Base-by-base conservation (phyloP, 2,329 filamentous ascomycete species). In the Clarireedia paspali region DNA sequence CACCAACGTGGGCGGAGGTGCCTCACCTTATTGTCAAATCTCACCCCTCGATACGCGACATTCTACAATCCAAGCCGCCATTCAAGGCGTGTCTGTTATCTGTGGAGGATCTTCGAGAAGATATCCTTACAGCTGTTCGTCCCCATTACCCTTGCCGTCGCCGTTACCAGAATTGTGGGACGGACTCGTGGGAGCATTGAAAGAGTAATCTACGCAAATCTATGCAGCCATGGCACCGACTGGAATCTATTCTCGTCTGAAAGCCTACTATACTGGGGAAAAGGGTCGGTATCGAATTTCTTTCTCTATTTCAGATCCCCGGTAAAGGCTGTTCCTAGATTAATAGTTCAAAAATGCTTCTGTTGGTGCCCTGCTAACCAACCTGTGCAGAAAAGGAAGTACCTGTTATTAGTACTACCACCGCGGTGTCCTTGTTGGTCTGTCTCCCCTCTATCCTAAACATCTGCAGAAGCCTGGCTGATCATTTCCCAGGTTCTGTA, bases 401-500 rank as follows among this genome's bases (percentile, higher is more conserved):
- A n/a, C 65, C 67, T 6, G 56, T 57, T 10, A 56, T 69, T 44
- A 65, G 55, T 39, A 67, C 65, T 10, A 54, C 55, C 5, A 49
- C 56, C 17, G 66, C 67, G 0, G 55, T 67, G 23, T 47, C 55
- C 42, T 54, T 67, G 12, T 53, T 68, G 57, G 67, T 69, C 56
- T 47, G 56, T 30, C 5, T 30, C 39, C 23, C 27, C 24, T 9
- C 27, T 20, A 5, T 44, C 39, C 26, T n/a, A 24, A 26, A 15
- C n/a, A 7, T 38, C 45, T 12, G 10, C 34, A n/a, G 24, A 20
- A 48, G 42, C 26, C 20, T 38, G 6, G 23, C 15, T 49, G 39
- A 59, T 47, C 49, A 34, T 47, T 39, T 17, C 23, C 34, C 57
- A 88, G 89, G 74, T 91, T 60, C 72, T 85, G 59, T 95, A 95